Evolutionary conservation across 345 rosid genomes (phyloP), one percentile per base, ranked within the genome.

Genomic region (Brassica cretica): DNA sequence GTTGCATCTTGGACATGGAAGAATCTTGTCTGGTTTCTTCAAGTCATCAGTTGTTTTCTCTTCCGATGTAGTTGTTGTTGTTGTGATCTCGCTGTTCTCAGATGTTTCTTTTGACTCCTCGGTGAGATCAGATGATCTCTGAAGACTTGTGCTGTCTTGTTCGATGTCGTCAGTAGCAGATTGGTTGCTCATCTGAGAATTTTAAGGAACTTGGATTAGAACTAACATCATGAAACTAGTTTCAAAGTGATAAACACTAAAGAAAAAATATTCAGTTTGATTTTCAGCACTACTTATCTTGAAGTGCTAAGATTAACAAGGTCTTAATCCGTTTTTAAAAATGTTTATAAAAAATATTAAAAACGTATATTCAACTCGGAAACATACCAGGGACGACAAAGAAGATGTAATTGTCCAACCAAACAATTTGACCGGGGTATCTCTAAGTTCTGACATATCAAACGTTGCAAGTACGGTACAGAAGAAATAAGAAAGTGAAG

Each of bases 1-100:
- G 68, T 88, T 89, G 82, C 98, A 93, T 75, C 98, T 82, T 0
- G 97, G 98, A 80, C 98, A 91, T 2, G 90, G 92, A 62, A 93
- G 64, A 9, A 87, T 84, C 83, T 87, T 87, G 80, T 91, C 92
- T 0, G 92, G 93, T 72, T 87, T 91, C 83, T 86, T 89, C 79
- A 70, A 33, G 46, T 10, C 9, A 10, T 85, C 55, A 46, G 78
- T 83, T 59, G 73, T 3, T 35, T 79, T 78, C 29, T 78, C 81
- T 84, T 84, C 71, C 16, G 88, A 12, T 66, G 83, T 78, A 64
- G 66, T 68, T 67, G 78, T 76, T 19, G 84, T 79, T 25, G 84
- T 79, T 67, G 82, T 79, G 41, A 79, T 77, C 56, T 85, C 91
- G 10, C 85, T 53, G 59, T 53, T 53, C 21, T 53, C 24, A 53